Base-by-base conservation (phyloP, 2,329 filamentous ascomycete genomes). In the Botrytis deweyae region DNA sequence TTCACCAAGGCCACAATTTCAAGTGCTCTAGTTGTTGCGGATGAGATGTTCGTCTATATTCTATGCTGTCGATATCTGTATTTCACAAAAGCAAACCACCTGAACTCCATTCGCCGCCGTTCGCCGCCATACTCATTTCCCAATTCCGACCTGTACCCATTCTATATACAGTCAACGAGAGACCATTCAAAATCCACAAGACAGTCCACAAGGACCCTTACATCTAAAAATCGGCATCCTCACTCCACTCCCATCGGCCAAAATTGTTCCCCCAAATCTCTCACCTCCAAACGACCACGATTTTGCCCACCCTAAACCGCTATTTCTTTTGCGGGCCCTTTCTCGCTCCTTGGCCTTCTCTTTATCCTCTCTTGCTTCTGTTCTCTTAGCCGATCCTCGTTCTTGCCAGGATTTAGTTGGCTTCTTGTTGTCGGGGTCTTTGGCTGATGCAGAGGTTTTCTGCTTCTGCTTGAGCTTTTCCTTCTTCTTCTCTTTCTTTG, bases 271-370 rank as follows among this genome's bases (percentile, higher is more conserved):
- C 8, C 71, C 71, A 46, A 68, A 59, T 3, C 29, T 59, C 40
- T 72, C 71, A n/a, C 71, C 71, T 4, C 71, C 55, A 68, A 72
- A 72, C 16, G 71, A 67, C 63, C 46, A 66, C 22, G 59, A 65
- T 46, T 68, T 68, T 9, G 71, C 62, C 62, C 62, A 72, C n/a
- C 71, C 71, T n/a, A 67, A 38, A 3, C 61, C 52, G n/a, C 58
- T 40, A 40, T 67, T 58, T 70, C 58, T 66, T 55, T 68, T 58
- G 18, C 69, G 68, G 46, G 63, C 46, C 59, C 67, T 42, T 42
- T 61, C 55, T 44, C 22, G 52, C n/a, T 70, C 67, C 33, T 59
- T 68, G 36, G 49, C 40, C 36, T 69, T 49, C 36, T 46, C 49
- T 49, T 61, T 61, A 29, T 72, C n/a, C 29, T 59, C 49, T 49